Evolutionary conservation across 139 green algal species (phyloP).

Genomic region (Micractinium sp.): DNA sequence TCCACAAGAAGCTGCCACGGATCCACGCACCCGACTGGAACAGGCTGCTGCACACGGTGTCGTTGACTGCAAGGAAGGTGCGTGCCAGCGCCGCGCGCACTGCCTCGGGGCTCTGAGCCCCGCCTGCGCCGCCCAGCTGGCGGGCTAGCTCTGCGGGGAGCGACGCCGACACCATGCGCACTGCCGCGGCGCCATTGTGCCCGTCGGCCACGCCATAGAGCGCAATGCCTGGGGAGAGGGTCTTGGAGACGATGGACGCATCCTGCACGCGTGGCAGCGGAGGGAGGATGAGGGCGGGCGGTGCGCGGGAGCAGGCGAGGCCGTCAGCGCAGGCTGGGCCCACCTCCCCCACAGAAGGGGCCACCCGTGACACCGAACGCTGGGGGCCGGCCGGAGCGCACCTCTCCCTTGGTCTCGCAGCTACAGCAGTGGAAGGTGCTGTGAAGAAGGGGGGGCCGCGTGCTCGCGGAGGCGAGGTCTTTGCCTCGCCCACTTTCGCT

Average conservation of each 20-base stretch:
- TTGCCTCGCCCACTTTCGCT: not conserved
- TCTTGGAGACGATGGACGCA: slow-evolving; percentile 20
- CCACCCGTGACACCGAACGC: not conserved
- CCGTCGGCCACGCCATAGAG: slow-evolving; percentile 27
- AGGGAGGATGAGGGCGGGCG: not conserved
- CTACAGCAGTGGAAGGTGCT: not conserved
- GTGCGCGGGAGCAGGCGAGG: not conserved
- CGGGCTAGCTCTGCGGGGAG: slow-evolving; percentile 3
- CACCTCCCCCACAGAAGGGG: not conserved
- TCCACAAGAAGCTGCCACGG: not conserved
- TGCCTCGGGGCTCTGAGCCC: not conserved
- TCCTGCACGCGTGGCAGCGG: not conserved
- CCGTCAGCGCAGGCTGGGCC: not conserved
- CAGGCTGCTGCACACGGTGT: not conserved
- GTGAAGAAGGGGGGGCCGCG: not conserved
- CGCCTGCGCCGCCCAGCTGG: not conserved
- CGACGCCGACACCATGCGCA: not conserved
- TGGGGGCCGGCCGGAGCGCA: not conserved
- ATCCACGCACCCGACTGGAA: slow-evolving; percentile 4
- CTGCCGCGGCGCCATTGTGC: slow-evolving; percentile 10
- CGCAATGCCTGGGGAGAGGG: not conserved
- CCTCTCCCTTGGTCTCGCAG: not conserved
- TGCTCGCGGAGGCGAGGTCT: no score
- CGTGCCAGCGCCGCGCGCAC: slow-evolving; percentile 7
- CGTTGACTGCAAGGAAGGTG: not conserved